phyloP scores from a whole-genome alignment of 345 rosid species.

The Eucalyptus albens region DNA sequence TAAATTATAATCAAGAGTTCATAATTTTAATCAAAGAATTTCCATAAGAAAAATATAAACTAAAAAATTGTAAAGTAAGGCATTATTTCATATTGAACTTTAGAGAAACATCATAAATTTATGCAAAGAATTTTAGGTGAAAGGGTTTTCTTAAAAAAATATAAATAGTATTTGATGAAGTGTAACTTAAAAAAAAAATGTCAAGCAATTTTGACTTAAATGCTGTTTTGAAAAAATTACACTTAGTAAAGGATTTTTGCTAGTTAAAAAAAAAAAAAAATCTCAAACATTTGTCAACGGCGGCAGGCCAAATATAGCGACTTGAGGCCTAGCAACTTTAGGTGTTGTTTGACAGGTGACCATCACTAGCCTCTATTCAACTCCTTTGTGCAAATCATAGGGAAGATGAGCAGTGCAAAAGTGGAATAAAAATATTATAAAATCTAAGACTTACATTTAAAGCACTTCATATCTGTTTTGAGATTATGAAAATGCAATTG shows the following conservation, averaged over 20 bases:
- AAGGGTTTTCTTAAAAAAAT: too few relatives aligned
- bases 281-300: background rate
- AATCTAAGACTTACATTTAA: background rate
- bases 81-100: background rate
- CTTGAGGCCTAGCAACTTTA: fast-evolving
- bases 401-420: background rate
- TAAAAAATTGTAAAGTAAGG: background rate
- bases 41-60: background rate
- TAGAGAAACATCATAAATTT: background rate
- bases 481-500: background rate
- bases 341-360: background rate
- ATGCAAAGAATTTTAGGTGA: background rate
- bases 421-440: background rate
- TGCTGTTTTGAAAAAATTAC: too few relatives aligned
- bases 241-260: background rate
- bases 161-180: too few relatives aligned
- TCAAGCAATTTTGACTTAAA: too few relatives aligned
- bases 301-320: fast-evolving
- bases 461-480: fast-evolving
- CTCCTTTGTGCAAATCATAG: background rate
- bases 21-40: background rate
- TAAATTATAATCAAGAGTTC: background rate
- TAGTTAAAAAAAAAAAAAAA: too few relatives aligned
- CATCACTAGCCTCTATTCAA: background rate
- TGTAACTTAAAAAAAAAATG: too few relatives aligned